phyloP scores from a whole-genome alignment of 1,284 basidiomycete species.

The Porodaedalea pini region DNA sequence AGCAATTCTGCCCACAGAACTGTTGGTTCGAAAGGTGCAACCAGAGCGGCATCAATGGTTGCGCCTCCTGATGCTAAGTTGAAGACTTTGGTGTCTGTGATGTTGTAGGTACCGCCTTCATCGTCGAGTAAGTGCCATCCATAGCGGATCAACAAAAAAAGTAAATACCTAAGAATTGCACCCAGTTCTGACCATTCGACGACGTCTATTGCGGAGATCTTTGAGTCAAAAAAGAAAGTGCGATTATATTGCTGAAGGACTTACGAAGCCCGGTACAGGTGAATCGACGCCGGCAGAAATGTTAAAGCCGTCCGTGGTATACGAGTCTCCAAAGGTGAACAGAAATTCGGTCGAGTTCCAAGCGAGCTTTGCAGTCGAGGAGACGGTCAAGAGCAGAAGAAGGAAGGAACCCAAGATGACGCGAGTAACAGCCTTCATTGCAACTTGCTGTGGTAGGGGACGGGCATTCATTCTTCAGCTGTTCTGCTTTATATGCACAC shows the following conservation, averaged over 20 bases:
- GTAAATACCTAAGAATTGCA: slow-evolving; percentile 46
- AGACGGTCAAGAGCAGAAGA: slow-evolving; percentile 7
- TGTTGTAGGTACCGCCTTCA: slow-evolving; percentile 47
- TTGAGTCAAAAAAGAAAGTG: slow-evolving; percentile 13
- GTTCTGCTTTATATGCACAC: background rate
- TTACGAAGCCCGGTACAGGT: slow-evolving; percentile 49
- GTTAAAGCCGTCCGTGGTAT: slow-evolving; percentile 51
- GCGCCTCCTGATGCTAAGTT: slow-evolving; percentile 60
- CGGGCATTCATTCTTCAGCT: background rate
- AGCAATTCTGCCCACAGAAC: slow-evolving; percentile 42
- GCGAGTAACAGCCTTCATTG: background rate
- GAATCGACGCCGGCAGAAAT: slow-evolving; percentile 56
- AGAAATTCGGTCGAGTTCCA: slow-evolving; percentile 43
- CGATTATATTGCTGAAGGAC: slow-evolving; percentile 23
- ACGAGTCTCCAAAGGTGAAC: slow-evolving; percentile 59
- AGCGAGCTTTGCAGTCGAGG: slow-evolving; percentile 31
- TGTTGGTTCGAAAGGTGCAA: slow-evolving; percentile 51
- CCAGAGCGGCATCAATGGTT: slow-evolving; percentile 57
- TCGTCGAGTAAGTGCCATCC: background rate
- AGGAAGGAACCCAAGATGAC: background rate
- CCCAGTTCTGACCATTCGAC: slow-evolving; percentile 65
- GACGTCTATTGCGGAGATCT: slow-evolving; percentile 39
- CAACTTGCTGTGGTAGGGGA: background rate
- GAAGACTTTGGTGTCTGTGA: slow-evolving; percentile 53
- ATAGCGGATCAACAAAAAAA: background rate